Evolutionary conservation across 2,329 filamentous ascomycete genomes (phyloP).

Genomic region (Chalaropsis thielavioides): DNA sequence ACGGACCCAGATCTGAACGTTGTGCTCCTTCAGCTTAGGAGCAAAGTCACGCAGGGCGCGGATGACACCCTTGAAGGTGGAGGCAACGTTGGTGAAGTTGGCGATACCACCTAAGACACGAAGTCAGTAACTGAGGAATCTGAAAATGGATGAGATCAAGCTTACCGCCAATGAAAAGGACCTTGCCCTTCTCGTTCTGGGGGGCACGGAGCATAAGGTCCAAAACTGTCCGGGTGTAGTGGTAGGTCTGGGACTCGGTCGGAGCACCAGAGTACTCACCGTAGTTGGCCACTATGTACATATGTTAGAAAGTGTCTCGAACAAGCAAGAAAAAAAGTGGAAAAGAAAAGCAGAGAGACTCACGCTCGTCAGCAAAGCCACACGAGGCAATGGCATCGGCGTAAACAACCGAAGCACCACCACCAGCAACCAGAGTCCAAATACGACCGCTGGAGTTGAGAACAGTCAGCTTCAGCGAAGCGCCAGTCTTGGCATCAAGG

Average conservation of each 20-base stretch:
- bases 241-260: slow-evolving; percentile 96
- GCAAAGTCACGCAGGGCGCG: slow-evolving; percentile 84
- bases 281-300: slow-evolving; percentile 65
- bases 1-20: slow-evolving; percentile 92
- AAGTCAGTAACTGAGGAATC: background rate
- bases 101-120: slow-evolving; percentile 57
- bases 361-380: slow-evolving; percentile 74
- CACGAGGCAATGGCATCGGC: slow-evolving; percentile 95
- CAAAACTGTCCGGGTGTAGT: slow-evolving; percentile 93
- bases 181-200: slow-evolving; percentile 75
- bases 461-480: slow-evolving; percentile 94
- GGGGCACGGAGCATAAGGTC: slow-evolving; percentile 95
- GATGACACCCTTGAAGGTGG: slow-evolving; percentile 99
- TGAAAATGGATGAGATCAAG: background rate
- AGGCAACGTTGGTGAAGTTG: slow-evolving; percentile 99
- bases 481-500: slow-evolving; percentile 97
- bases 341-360: slow-evolving; percentile 4
- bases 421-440: slow-evolving; percentile 97
- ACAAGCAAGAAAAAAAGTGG: background rate
- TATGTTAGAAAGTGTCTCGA: background rate
- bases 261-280: slow-evolving; percentile 99
- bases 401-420: slow-evolving; percentile 98
- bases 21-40: slow-evolving; percentile 79
- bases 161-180: slow-evolving; percentile 86
- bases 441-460: slow-evolving; percentile 83